Evolutionary conservation across 108 stramenopile genomes (phyloP), one percentile per base, ranked within the genome.

Genomic region (Discostella pseudostelligera): DNA sequence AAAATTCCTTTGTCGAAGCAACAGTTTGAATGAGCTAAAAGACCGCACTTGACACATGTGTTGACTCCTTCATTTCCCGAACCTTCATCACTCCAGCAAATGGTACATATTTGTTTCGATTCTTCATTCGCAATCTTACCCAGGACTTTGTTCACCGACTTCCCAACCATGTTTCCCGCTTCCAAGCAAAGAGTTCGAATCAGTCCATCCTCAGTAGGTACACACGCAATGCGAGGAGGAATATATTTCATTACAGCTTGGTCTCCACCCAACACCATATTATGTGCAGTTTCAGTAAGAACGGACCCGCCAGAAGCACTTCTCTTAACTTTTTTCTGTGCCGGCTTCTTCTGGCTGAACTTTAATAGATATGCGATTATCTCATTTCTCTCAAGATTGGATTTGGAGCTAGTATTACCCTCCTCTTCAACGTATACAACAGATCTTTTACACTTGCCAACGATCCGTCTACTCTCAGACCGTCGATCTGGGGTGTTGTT

Each of bases 41-140:
- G 55, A 17, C 83, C 82, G 69, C 88, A 89, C 3, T 44, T 45
- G 21, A 43, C 44, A 56, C 88, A 89, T 61, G 72, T 58, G 9
- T 69, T 28, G 14, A 89, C 63, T 39, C 42, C 26, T 36, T 74
- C 56, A 50, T 62, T 17, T 45, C 76, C 69, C n/a, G 40, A 8
- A 51, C 72, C 74, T 24, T 57, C 68, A 46, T 56, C 65, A 55
- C 65, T 80, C 84, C 84, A 89, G 62, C 85, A 88, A 37, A 88
- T 83, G 3, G 83, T 72, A 47, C 87, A 88, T 17, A 42, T 48
- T 22, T 35, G 29, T 19, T 20, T 22, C 12, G 72, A 25, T 29
- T 43, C 56, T 36, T 62, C 44, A 40, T 53, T 39, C 10, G 69
- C 39, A 39, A 62, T 69, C 39, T 56, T 42, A 43, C 63, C 65